phyloP scores from a whole-genome alignment of 768 basidiomycete species.

The Fistulinella prunicolor region DNA sequence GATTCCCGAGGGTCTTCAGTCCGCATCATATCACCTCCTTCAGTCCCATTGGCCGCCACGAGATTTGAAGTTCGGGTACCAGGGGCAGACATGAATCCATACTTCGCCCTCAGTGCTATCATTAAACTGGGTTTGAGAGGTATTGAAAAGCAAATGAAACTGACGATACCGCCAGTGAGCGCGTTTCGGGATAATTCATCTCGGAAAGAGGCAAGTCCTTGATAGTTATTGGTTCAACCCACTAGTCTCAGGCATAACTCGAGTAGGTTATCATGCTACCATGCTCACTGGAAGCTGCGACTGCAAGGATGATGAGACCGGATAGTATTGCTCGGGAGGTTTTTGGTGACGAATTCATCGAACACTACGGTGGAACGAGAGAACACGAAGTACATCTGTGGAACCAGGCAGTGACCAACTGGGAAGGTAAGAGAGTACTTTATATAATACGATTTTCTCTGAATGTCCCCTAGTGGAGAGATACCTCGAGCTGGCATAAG shows the following conservation, averaged over 20 bases:
- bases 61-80: constrained; percentile 93
- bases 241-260: background rate
- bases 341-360: constrained; percentile 87
- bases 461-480: constrained; percentile 60
- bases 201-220: constrained; percentile 57
- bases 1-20: constrained; percentile 92
- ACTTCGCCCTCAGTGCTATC: constrained; percentile 84
- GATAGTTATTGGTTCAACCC: constrained; percentile 1
- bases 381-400: constrained; percentile 85
- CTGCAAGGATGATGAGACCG: constrained; percentile 71
- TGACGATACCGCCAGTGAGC: constrained; percentile 71
- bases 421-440: constrained; percentile 70
- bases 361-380: constrained; percentile 94
- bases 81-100: constrained; percentile 96
- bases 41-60: constrained; percentile 76
- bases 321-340: constrained; percentile 83
- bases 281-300: constrained; percentile 74
- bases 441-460: constrained; percentile 3
- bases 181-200: constrained; percentile 33
- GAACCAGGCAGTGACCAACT: constrained; percentile 89
- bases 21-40: constrained; percentile 89
- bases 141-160: constrained; percentile 67
- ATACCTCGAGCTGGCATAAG: constrained; percentile 76
- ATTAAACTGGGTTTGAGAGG: constrained; percentile 86
- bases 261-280: constrained; percentile 71